Evolutionary conservation across 2,329 filamentous ascomycete species (phyloP), one percentile per base, ranked within the genome.

Genomic region (Xylaria arbuscula): DNA sequence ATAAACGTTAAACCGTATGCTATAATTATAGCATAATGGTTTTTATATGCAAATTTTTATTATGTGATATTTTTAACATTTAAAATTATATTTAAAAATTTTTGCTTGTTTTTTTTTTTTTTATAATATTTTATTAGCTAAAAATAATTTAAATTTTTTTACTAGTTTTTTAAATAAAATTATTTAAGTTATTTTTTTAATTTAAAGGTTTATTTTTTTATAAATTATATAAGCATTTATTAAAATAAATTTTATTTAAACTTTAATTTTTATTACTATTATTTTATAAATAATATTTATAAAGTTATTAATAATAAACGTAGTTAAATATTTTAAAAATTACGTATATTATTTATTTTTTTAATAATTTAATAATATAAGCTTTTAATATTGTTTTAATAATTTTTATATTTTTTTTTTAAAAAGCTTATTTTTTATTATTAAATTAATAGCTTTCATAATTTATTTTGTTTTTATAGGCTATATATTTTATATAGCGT

Each of bases 261-360:
- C 8, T 53, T 62, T 62, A 15, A 34, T 34, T 62, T 62, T 62
- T 17, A 28, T 54, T 19, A 24, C 17, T 11, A 62, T 47, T 62
- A 62, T 62, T 62, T 54, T 47, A 54, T 51, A 62, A 15, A 47
- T 62, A 60, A 60, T 60, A 60, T 38, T 50, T 60, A 60, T 60
- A 19, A 38, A 24, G 9, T 17, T 57, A 15, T 22, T 36, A 0
- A 9, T 54, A 22, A 62, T n/a, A 62, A n/a, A n/a, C n/a, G n/a
- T 62, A 62, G 19, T 62, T 45, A 47, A 62, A 45, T 3, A 47
- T 1, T 45, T 47, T 47, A 19, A 47, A 19, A 19, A 47, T 19
- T 47, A 47, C 17, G 19, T 47, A 47, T 47, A 47, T 47, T 47
- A 19, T 19, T 55, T 36, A 36, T 62, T 62, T 62, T 62, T 55